These are phyloP conservation scores for Trichoderma asperelloides DNA, from an alignment of 495 filamentous ascomycete species.

Conservation along the genomic window DNA sequence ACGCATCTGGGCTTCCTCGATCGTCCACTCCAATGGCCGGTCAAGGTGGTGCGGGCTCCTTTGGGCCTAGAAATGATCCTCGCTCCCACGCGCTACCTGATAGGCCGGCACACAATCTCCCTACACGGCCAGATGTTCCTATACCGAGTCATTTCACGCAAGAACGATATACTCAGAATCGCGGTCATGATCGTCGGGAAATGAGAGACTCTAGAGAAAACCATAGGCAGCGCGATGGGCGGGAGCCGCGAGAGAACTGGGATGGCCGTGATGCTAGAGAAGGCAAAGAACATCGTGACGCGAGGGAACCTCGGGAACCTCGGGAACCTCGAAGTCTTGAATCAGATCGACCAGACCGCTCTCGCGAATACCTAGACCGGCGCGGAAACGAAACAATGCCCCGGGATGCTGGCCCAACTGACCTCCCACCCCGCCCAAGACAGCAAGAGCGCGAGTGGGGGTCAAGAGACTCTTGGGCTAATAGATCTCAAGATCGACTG, in stretches of 20 bases:
- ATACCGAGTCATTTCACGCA: slow-evolving; percentile 28
- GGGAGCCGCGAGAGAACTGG: slow-evolving; percentile 20
- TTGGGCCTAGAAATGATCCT: slow-evolving; percentile 5
- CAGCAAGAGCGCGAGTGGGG: slow-evolving; percentile 24
- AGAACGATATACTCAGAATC: slow-evolving; percentile 28
- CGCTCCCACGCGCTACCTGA: slow-evolving; percentile 21
- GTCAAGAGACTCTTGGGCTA: slow-evolving; percentile 20
- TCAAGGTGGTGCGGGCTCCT: slow-evolving; percentile 9
- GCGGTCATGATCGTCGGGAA: slow-evolving; percentile 25
- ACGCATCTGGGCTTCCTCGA: slow-evolving; percentile 12
- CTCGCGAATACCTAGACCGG: slow-evolving; percentile 5
- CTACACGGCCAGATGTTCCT: slow-evolving; percentile 36
- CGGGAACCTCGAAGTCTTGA: slow-evolving; percentile 21
- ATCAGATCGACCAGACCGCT: slow-evolving; percentile 19
- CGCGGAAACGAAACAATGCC: not conserved
- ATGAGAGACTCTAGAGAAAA: slow-evolving; percentile 21
- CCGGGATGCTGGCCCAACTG: not conserved
- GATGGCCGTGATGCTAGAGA: slow-evolving; percentile 26
- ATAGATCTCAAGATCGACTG: not conserved
- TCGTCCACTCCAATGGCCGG: slow-evolving; percentile 12
- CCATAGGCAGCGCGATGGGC: slow-evolving; percentile 16
- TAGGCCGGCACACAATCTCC: slow-evolving; percentile 29
- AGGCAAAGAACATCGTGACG: slow-evolving; percentile 21
- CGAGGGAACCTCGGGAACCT: slow-evolving; percentile 28
- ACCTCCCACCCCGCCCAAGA: slow-evolving; percentile 15